phyloP scores from a whole-genome alignment of 306 rosid species.

The Castanopsis chinensis region DNA sequence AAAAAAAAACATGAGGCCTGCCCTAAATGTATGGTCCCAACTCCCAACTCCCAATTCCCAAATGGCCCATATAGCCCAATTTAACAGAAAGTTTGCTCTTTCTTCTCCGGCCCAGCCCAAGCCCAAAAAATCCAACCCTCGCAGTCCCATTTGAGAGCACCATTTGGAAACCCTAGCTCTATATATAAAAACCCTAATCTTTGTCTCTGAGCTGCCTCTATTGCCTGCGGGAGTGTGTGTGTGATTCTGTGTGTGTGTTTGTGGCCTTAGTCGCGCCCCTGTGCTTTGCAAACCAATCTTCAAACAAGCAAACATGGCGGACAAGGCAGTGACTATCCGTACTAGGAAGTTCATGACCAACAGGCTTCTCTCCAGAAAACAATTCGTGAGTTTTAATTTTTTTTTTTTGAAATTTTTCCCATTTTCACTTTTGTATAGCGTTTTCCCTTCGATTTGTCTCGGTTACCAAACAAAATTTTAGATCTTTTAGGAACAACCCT shows the following conservation, averaged over 20 bases:
- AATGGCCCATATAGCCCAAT: no score
- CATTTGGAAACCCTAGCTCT: slow-evolving; percentile 38
- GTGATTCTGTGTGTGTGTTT: neutral
- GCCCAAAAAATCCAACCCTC: neutral
- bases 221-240: neutral
- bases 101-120: neutral
- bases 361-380: slow-evolving; percentile 87
- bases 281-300: neutral
- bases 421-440: neutral
- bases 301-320: slow-evolving; percentile 58
- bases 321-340: slow-evolving; percentile 83
- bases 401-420: neutral
- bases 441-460: neutral
- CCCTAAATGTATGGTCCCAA: no score
- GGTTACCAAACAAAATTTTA: neutral
- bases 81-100: neutral
- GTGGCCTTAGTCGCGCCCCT: neutral
- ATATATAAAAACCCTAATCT: neutral
- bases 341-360: slow-evolving; percentile 94
- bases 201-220: neutral
- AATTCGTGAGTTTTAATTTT: slow-evolving; percentile 55
- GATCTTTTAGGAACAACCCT: neutral
- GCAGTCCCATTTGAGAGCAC: neutral
- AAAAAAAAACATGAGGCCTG: no score
- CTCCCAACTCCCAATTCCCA: no score